Conservation (phyloP, 352 stramenopile species). For the Aphanomyces invadans region DNA sequence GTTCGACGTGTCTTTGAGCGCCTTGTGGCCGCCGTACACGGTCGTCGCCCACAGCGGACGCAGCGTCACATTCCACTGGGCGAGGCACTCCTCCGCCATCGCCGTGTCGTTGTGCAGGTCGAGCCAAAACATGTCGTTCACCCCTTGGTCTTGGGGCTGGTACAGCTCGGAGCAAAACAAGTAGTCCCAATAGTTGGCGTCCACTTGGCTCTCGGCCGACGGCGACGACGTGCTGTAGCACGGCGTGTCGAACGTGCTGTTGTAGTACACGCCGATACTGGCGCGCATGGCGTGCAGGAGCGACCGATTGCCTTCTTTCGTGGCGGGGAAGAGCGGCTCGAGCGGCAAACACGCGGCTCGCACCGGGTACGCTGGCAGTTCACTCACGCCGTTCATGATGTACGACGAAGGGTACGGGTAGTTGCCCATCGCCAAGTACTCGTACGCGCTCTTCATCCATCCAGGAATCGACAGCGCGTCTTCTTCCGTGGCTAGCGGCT, state of each 20-base stretch:
- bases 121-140: conserved; percentile 35
- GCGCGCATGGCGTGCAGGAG: conserved; percentile 34
- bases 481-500: conserved; percentile 34
- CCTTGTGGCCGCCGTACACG: conserved; percentile 46
- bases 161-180: conserved; percentile 45
- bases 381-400: conserved; percentile 82
- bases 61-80: conserved; percentile 39
- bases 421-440: conserved; percentile 93
- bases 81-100: conserved; percentile 29
- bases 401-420: conserved; percentile 95
- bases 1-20: conserved; percentile 37
- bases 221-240: conserved; percentile 37
- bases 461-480: conserved; percentile 45
- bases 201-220: conserved; percentile 42
- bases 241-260: conserved; percentile 30
- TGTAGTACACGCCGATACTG: conserved; percentile 43
- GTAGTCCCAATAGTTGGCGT: conserved; percentile 46
- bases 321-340: conserved; percentile 30
- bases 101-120: conserved; percentile 29
- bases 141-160: conserved; percentile 38
- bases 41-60: conserved; percentile 36
- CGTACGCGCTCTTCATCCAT: conserved; percentile 72
- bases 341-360: conserved; percentile 77
- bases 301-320: conserved; percentile 26
- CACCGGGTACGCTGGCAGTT: conserved; percentile 86